Evolutionary conservation across 2,329 filamentous ascomycete genomes (phyloP).

Genomic region (Sporothrix brasiliensis): DNA sequence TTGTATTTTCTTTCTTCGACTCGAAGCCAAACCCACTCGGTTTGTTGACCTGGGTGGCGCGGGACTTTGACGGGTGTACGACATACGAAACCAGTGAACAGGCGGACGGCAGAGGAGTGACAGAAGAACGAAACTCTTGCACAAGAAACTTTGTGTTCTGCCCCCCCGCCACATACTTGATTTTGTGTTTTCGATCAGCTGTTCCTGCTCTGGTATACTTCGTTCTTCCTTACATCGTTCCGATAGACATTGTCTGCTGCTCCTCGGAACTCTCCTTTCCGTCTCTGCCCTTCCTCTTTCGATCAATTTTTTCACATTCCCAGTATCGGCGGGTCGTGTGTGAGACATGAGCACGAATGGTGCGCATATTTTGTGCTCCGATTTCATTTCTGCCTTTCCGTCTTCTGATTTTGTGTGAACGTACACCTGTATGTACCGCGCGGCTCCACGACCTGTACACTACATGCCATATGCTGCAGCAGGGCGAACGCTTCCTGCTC

Average conservation of each 20-base stretch:
- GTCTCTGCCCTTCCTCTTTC: background rate
- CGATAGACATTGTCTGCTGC: background rate
- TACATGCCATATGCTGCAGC: background rate
- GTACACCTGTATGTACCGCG: background rate
- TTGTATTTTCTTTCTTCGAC: background rate
- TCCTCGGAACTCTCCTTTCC: background rate
- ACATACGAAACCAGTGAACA: background rate
- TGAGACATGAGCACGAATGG: conserved; percentile 17
- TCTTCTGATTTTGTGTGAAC: background rate
- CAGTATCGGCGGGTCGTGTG: background rate
- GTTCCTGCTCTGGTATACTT: background rate
- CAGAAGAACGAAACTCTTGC: conserved; percentile 21
- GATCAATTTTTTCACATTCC: background rate
- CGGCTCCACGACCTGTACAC: background rate
- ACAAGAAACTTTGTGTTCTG: background rate
- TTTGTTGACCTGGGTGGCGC: background rate
- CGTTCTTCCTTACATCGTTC: background rate
- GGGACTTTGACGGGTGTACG: conserved; percentile 6
- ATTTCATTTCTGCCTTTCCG: background rate
- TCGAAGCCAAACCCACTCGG: background rate
- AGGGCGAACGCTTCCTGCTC: background rate
- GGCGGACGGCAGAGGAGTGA: conserved; percentile 16
- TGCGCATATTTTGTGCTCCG: conserved; percentile 14
- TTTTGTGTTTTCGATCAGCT: too few relatives aligned
- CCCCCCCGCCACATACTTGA: background rate